These are phyloP conservation scores for Pseudonitzschia delicatissima DNA, from an alignment of 108 stramenopile species.

Conservation along the genomic window DNA sequence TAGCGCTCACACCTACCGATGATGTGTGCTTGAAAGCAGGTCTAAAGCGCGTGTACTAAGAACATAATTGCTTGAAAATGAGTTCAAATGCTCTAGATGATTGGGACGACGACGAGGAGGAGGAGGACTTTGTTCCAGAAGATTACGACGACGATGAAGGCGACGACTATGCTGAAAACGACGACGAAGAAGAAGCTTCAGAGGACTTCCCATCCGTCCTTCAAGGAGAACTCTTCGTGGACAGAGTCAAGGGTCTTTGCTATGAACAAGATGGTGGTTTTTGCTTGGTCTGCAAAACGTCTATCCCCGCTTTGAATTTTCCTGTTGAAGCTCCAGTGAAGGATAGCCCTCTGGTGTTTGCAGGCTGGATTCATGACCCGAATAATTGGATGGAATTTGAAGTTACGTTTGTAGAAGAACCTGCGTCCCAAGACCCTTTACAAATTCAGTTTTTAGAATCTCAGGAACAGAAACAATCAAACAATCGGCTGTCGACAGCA, in stretches of 20 bases:
- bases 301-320: background rate
- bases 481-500: background rate
- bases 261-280: constrained; percentile 8
- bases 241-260: constrained; percentile 4
- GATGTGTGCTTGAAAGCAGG: too few species aligned
- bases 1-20: too few species aligned
- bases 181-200: constrained; percentile 19
- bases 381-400: constrained; percentile 12
- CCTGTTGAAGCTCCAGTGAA: background rate
- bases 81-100: background rate
- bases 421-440: constrained; percentile 10
- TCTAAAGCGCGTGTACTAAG: too few species aligned
- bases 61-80: too few species aligned
- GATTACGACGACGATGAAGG: constrained; percentile 26
- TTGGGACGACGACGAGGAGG: constrained; percentile 24
- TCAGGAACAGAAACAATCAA: constrained; percentile 11
- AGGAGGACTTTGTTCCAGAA: constrained; percentile 25
- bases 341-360: constrained; percentile 15
- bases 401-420: constrained; percentile 19
- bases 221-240: constrained; percentile 20
- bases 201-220: constrained; percentile 16
- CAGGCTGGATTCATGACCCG: constrained; percentile 21
- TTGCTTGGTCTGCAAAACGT: background rate
- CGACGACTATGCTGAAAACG: constrained; percentile 12
- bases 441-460: constrained; percentile 18